Base-by-base conservation (phyloP, 169 alveolate genomes). In the Babesia bovis region DNA sequence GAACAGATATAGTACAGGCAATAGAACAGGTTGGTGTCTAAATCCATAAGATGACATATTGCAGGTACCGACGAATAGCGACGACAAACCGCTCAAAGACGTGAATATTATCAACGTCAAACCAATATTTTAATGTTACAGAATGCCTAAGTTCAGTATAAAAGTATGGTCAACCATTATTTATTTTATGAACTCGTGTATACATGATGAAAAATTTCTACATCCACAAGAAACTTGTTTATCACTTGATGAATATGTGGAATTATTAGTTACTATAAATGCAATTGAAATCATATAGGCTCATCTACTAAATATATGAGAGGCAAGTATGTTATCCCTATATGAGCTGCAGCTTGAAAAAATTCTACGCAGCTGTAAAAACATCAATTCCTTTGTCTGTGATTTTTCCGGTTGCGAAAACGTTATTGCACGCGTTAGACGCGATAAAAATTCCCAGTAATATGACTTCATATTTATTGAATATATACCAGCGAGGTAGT, bases 1-100 rank as follows among this genome's bases (percentile, higher is more conserved):
- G 99, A 7, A 88, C 92, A 78, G 98, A 97, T 40, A 92, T 93
- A 23, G 97, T 96, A 49, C 76, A 92, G 59, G 90, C 85, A 45
- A 96, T 97, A 36, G 99, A 96, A 73, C 90, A 90, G 30, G 94
- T 93, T 1, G 51, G 91, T 41, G 6, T 49, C 50, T 25, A 21
- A 0, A 9, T 3, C 4, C 0, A 2, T 1, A 5, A 3, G 15
- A 4, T 30, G 17, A 41, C 55, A 19, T 6, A 21, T 30, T 32
- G 33, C 61, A 78, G 87, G 75, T 69, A 42, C 90, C 90, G 30
- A 87, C 93, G 6, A 83, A 88, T 53, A 81, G 82, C 58, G 89
- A 78, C 74, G 93, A 88, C 67, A 88, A 76, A 60, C 93, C 93
- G 19, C 55, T 88, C 26, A 84, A 57, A 15, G 92, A 85, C 35